Evolutionary conservation across 2,329 filamentous ascomycete genomes (phyloP), one percentile per base, ranked within the genome.

Genomic region (Gnomoniopsis smithogilvyi): DNA sequence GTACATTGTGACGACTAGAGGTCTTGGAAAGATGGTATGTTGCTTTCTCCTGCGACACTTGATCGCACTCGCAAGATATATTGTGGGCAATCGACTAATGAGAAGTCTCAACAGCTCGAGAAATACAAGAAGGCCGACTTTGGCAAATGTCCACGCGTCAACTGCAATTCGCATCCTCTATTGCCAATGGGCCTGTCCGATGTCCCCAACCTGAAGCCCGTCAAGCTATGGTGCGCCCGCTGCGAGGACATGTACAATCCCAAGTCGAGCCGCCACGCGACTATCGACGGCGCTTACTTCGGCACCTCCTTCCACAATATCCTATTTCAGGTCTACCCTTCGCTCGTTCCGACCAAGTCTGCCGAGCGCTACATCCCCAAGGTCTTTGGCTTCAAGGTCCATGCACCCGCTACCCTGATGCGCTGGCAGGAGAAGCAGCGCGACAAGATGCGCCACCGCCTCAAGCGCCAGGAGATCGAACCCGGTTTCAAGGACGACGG

Each of bases 211-310:
- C 80, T 88, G 67, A 96, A 93, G 69, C 88, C 94, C 50, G 95
- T 97, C 65, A 98, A 97, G 76, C 90, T 99, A 55, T 99, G 96
- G 83, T 99, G 95, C 76, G 88, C 90, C 51, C 91, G 92, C 68
- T 99, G 95, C 80, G 95, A 99, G 80, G 95, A 99, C 73, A 89
- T 96, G 61, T 99, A 99, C 82, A 98, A 98, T 76, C 95, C 95
- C 48, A 99, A 99, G 75, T 98, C 95, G 3, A 94, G 92, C 21
- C 91, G 95, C 30, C 95, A 99, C 76, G 92, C 93, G 53, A 85
- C 90, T 60, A 97, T 99, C 69, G 95, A 99, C 72, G 95, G 95
- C 64, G 95, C 95, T 64, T 99, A 98, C 81, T 99, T 99, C 67
- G 95, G 95, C 67, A 93, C 94, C 51, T 96, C 91, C 2, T 99